Conservation (phyloP, 106 monocot species). For the Ottelia alismoides region DNA sequence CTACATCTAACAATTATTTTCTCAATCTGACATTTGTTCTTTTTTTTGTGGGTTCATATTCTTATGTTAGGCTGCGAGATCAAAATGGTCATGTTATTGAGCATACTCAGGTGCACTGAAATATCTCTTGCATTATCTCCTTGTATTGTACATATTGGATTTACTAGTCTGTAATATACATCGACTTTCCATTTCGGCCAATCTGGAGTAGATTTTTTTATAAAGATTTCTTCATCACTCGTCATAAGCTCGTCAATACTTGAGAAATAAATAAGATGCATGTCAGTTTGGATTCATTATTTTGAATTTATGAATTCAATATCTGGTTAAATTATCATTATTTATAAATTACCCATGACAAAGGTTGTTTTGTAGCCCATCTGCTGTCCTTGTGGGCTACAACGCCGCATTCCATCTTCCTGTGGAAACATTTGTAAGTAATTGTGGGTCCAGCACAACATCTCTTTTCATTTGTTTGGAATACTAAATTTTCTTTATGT, state of each 20-base stretch:
- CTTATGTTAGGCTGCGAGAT: constrained; percentile 1
- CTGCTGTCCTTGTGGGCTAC: constrained; percentile 92
- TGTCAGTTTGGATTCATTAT: not conserved
- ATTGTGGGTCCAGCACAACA: no score
- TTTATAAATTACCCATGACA: no score
- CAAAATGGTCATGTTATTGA: constrained; percentile 8
- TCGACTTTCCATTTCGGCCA: not conserved
- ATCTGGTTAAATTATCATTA: no score
- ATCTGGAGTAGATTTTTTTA: not conserved
- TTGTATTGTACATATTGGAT: not conserved
- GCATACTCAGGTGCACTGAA: constrained; percentile 3
- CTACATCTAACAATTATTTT: no score
- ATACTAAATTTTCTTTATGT: not conserved
- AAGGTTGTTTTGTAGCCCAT: constrained; percentile 46
- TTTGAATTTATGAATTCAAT: not conserved
- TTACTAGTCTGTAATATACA: no score
- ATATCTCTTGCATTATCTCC: not conserved
- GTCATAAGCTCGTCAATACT: not conserved
- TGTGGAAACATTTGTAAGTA: constrained; percentile 94
- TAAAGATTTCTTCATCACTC: no score
- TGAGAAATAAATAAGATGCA: not conserved
- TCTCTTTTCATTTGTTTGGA: not conserved
- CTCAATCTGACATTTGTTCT: no score
- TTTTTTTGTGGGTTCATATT: no score
- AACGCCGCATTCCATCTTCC: constrained; percentile 72